Percentiles rank a stretch among this genome's conserved stretches.
phyloP scores from a whole-genome alignment of 352 stramenopile species.

The Phytopythium helicoides region DNA sequence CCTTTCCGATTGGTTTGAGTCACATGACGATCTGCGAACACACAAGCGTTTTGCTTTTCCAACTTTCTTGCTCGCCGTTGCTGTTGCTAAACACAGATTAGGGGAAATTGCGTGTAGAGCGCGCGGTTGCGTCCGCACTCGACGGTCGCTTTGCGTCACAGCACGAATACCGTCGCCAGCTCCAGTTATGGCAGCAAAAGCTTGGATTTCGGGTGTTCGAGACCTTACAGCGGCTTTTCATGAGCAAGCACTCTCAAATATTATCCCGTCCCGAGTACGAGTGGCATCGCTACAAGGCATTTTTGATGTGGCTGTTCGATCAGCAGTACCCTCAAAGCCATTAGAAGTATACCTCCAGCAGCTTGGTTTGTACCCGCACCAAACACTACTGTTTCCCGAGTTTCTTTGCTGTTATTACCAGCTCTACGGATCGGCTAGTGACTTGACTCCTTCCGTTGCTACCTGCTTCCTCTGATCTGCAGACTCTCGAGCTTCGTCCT shows the following conservation, averaged over 20 bases:
- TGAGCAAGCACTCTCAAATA: slow-evolving; percentile 36
- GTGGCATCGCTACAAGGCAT: slow-evolving; percentile 35
- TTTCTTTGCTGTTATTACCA: slow-evolving; percentile 74
- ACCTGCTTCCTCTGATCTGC: background rate
- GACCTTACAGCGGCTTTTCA: slow-evolving; percentile 60
- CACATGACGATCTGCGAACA: slow-evolving; percentile 39
- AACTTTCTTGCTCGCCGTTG: slow-evolving; percentile 52
- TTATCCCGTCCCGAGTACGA: slow-evolving; percentile 50
- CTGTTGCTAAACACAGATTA: slow-evolving; percentile 40
- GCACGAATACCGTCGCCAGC: slow-evolving; percentile 53
- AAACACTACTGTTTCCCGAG: slow-evolving; percentile 52
- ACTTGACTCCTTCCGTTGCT: slow-evolving; percentile 11
- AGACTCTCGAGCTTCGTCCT: slow-evolving; percentile 40
- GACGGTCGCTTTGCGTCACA: slow-evolving; percentile 54
- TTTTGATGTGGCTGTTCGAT: slow-evolving; percentile 40
- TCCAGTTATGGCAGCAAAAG: slow-evolving; percentile 70
- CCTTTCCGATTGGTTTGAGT: slow-evolving; percentile 50
- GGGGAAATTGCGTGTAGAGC: slow-evolving; percentile 42
- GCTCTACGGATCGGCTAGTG: slow-evolving; percentile 41
- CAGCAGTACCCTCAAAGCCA: slow-evolving; percentile 40
- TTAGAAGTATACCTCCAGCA: slow-evolving; percentile 62
- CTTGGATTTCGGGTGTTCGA: slow-evolving; percentile 54
- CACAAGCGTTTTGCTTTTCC: slow-evolving; percentile 55
- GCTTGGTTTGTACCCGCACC: slow-evolving; percentile 38
- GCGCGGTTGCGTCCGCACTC: slow-evolving; percentile 44